Evolutionary conservation across 805 yeast genomes (phyloP).

Genomic region (Zygotorulaspora chibaensis): DNA sequence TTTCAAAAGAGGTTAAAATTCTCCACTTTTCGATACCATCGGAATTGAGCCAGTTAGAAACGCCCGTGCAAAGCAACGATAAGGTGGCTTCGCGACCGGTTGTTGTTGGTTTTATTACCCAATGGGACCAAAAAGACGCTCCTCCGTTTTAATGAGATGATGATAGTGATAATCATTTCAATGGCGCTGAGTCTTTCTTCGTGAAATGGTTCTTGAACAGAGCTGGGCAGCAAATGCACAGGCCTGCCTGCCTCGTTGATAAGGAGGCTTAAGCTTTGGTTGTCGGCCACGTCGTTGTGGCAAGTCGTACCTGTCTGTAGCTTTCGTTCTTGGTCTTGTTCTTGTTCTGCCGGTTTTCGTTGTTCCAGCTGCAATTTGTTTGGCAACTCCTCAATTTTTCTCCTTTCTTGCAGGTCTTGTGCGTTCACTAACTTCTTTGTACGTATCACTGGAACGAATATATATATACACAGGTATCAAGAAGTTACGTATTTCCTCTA

Average conservation of each 20-base stretch:
- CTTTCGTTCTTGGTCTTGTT: background rate
- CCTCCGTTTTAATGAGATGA: too few species aligned
- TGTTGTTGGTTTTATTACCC: background rate
- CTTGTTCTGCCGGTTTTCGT: background rate
- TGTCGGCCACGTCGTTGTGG: background rate
- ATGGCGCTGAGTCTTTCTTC: too few species aligned
- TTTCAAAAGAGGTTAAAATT: background rate
- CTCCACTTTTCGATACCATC: background rate
- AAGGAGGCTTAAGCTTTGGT: too few species aligned
- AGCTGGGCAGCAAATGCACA: too few species aligned
- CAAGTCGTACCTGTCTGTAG: background rate
- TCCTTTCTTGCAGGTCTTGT: background rate
- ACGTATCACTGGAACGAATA: background rate
- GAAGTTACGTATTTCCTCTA: background rate
- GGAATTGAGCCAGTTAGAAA: background rate
- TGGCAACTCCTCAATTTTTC: background rate
- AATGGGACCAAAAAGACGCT: background rate
- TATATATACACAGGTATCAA: background rate
- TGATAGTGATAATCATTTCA: too few species aligned
- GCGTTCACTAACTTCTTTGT: background rate
- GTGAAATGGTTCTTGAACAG: too few species aligned
- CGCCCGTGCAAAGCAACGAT: background rate
- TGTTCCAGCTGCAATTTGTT: background rate
- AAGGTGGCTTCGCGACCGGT: conserved; percentile 1
- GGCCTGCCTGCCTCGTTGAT: too few species aligned